Conservation (phyloP, 495 filamentous ascomycete species). For the Aspergillus heteromorphus region DNA sequence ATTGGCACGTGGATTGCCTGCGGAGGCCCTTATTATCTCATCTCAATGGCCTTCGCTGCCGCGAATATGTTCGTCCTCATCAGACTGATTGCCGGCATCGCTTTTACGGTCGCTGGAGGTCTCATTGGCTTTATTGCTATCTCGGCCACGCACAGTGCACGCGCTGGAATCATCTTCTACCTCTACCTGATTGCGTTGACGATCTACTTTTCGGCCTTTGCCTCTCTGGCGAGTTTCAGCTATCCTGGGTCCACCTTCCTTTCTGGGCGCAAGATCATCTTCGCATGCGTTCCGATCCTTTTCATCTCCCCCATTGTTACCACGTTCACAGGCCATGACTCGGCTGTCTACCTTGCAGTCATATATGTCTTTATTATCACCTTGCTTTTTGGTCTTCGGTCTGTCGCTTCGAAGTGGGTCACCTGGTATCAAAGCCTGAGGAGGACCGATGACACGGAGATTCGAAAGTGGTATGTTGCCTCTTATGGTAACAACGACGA, state of each 20-base stretch:
- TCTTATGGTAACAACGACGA: slow-evolving; percentile 29
- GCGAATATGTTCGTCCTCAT: slow-evolving; percentile 58
- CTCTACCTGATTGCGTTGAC: slow-evolving; percentile 45
- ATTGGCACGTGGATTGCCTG: slow-evolving; percentile 56
- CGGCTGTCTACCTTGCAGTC: slow-evolving; percentile 42
- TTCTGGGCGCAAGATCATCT: slow-evolving; percentile 43
- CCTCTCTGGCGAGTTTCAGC: slow-evolving; percentile 52
- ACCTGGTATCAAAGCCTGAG: slow-evolving; percentile 45
- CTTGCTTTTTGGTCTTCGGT: slow-evolving; percentile 41
- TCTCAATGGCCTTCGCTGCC: slow-evolving; percentile 55
- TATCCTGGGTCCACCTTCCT: slow-evolving; percentile 49
- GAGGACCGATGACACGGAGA: slow-evolving; percentile 43
- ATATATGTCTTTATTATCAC: slow-evolving; percentile 42
- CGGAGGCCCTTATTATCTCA: slow-evolving; percentile 56
- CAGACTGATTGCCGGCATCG: slow-evolving; percentile 53
- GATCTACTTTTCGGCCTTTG: slow-evolving; percentile 47
- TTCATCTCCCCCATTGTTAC: slow-evolving; percentile 45
- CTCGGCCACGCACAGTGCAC: slow-evolving; percentile 30
- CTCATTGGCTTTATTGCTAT: slow-evolving; percentile 48
- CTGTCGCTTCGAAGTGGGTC: slow-evolving; percentile 45
- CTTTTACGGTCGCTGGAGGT: slow-evolving; percentile 44
- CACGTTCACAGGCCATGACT: slow-evolving; percentile 41
- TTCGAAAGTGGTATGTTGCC: slow-evolving; percentile 44
- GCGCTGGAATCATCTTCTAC: slow-evolving; percentile 44
- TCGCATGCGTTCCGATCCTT: slow-evolving; percentile 41